Evolutionary conservation across 345 rosid genomes (phyloP), one percentile per base, ranked within the genome.

Genomic region (Durio zibethinus): DNA sequence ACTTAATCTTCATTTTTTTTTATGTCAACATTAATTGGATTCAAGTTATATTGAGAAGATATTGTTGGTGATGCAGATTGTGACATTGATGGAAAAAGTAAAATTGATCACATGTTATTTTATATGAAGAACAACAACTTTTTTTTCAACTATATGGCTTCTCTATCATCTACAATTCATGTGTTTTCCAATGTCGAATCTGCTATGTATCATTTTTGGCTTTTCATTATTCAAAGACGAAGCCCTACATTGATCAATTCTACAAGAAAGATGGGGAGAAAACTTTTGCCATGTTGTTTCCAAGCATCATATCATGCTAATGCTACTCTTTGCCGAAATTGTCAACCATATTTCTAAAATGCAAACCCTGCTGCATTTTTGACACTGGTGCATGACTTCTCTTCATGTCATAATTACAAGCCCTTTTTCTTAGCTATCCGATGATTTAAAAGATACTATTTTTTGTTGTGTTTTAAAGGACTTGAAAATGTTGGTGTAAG

Each of bases 131-230:
- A 82, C 98, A 16, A 54, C 81, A 0, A 94, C 97, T n/a, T 80
- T 92, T 48, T 89, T 95, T 27, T 80, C 90, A 52, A 84, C 96
- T 74, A 90, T 95, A 14, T 90, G 91, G 90, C 92, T 95, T 36
- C 97, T 95, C 80, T 90, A 84, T 40, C 63, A 77, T 77, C 76
- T 83, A 54, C 81, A 80, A 10, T 57, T 82, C 5, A 4, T 33
- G 27, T 64, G 76, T 52, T 74, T 83, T n/a, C 31, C 80, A 40
- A 36, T 78, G 38, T 31, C 18, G 40, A 77, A 81, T 3, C 80
- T 93, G 59, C 81, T 95, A n/a, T 84, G 97, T 85, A 83, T 92
- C 86, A 95, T 96, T 21, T 95, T 87, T 1, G 91, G 98, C 76
- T 89, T 97, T 61, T 94, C 98, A 15, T 67, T 95, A 76, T 91